Conservation (phyloP, 2,329 filamentous ascomycete genomes). For the Biscogniauxia mediterranea region DNA sequence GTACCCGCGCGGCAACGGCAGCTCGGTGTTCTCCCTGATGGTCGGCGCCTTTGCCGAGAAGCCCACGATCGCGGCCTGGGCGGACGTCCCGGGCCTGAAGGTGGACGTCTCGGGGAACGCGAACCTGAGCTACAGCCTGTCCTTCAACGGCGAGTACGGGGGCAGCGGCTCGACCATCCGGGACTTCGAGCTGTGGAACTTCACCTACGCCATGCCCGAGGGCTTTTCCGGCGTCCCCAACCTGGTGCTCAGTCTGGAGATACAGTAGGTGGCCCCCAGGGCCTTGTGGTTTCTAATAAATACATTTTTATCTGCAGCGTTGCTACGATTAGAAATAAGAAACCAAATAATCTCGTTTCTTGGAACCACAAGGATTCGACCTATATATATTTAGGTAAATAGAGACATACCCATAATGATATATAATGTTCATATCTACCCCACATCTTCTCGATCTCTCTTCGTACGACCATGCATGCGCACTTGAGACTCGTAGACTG, state of each 20-base stretch:
- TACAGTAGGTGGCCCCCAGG: background rate
- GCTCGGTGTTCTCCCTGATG: slow-evolving; percentile 49
- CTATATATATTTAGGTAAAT: too few relatives aligned
- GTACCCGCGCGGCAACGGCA: slow-evolving; percentile 51
- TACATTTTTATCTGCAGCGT: too few relatives aligned
- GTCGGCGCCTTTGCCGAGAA: slow-evolving; percentile 46
- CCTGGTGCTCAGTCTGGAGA: background rate
- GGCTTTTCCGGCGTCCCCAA: background rate
- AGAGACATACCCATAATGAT: too few relatives aligned
- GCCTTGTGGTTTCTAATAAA: too few relatives aligned
- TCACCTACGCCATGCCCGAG: background rate
- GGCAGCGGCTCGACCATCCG: slow-evolving; percentile 31
- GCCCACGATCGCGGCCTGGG: slow-evolving; percentile 44
- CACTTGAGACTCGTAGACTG: too few relatives aligned
- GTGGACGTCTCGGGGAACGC: slow-evolving; percentile 47
- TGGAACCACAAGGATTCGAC: too few relatives aligned
- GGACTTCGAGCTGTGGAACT: slow-evolving; percentile 46
- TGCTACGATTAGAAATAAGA: too few relatives aligned
- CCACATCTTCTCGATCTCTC: too few relatives aligned
- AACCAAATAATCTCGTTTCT: too few relatives aligned
- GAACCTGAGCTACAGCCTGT: slow-evolving; percentile 37
- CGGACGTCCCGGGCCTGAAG: slow-evolving; percentile 46
- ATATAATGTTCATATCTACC: too few relatives aligned
- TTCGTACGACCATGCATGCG: too few relatives aligned
- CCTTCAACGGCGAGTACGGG: slow-evolving; percentile 42